Evolutionary conservation across 106 monocot species (phyloP).

Genomic region (Iris macrosiphon): DNA sequence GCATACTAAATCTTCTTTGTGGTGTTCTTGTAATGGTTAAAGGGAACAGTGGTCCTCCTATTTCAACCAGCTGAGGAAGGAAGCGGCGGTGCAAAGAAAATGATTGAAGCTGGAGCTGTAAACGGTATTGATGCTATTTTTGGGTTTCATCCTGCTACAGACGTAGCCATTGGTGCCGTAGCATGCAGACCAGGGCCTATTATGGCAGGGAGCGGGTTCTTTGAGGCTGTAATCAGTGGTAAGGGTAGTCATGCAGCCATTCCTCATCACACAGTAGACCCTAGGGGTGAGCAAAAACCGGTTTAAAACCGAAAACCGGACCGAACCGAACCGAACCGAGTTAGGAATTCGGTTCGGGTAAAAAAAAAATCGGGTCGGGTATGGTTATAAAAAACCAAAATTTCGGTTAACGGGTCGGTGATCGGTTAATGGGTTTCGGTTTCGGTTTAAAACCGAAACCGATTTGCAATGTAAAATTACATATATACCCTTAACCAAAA

Average conservation of each 20-base stretch:
- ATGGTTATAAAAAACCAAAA: too few relatives aligned
- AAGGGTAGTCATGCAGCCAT: constrained; percentile 97
- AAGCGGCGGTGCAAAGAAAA: constrained; percentile 78
- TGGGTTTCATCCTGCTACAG: constrained; percentile 55
- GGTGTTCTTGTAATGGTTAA: background rate
- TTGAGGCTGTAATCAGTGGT: constrained; percentile 94
- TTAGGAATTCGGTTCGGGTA: too few relatives aligned
- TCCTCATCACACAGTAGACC: constrained; percentile 92
- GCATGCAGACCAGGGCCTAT: constrained; percentile 64
- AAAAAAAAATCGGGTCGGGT: too few relatives aligned
- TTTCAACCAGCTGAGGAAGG: constrained; percentile 99
- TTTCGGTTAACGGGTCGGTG: too few relatives aligned
- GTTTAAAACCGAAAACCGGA: too few relatives aligned
- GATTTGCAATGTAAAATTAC: too few relatives aligned
- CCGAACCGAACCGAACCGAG: too few relatives aligned
- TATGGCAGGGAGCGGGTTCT: constrained; percentile 94
- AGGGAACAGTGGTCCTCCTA: constrained; percentile 86
- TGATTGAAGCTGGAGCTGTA: constrained; percentile 77
- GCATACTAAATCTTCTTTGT: background rate
- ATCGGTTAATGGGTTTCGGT: too few relatives aligned
- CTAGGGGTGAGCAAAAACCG: too few relatives aligned
- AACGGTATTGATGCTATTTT: constrained; percentile 85
- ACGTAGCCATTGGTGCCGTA: constrained; percentile 43
- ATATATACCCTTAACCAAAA: too few relatives aligned
- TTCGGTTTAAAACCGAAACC: too few relatives aligned